Evolutionary conservation across 2,329 filamentous ascomycete species (phyloP).

Genomic region (Plectosphaerella plurivora): DNA sequence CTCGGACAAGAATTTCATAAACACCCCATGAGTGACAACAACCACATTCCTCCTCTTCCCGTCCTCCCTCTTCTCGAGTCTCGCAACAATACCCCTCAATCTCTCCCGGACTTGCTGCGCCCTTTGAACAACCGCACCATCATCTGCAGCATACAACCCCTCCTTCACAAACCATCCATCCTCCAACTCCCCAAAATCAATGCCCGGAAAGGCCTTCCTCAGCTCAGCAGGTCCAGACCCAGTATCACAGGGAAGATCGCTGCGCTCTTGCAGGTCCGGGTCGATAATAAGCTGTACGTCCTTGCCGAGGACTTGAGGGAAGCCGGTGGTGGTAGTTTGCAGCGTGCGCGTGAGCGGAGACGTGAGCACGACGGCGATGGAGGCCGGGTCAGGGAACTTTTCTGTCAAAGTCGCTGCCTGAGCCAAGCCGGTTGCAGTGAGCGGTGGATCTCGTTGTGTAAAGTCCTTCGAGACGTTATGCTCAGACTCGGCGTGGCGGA

Average conservation of each 20-base stretch:
- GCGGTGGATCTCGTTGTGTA: conserved; percentile 10
- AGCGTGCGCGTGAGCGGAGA: conserved; percentile 12
- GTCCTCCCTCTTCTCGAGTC: conserved; percentile 1
- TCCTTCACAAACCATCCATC: conserved; percentile 16
- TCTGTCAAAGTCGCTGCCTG: conserved; percentile 6
- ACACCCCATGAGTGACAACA: conserved; percentile 23
- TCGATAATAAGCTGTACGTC: conserved; percentile 11
- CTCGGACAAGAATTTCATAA: conserved; percentile 22
- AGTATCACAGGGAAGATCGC: conserved; percentile 19
- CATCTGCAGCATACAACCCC: conserved; percentile 14
- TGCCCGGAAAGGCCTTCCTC: conserved; percentile 9
- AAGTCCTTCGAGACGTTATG: conserved; percentile 14
- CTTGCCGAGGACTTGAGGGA: conserved; percentile 6
- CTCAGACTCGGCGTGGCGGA: conserved; percentile 13
- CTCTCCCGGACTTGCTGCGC: conserved; percentile 12
- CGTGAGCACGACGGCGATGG: conserved; percentile 9
- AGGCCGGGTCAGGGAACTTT: conserved; percentile 5
- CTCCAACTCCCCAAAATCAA: conserved; percentile 6
- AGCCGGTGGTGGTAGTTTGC: conserved; percentile 9
- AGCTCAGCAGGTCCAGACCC: conserved; percentile 11
- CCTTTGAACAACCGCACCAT: conserved; percentile 11
- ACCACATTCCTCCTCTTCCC: conserved; percentile 13
- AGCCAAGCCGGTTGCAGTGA: conserved; percentile 5
- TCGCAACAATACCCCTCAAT: conserved; percentile 5
- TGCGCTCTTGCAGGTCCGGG: conserved; percentile 17